Base-by-base conservation (phyloP, 352 stramenopile genomes). In the Phytophthora meadii region DNA sequence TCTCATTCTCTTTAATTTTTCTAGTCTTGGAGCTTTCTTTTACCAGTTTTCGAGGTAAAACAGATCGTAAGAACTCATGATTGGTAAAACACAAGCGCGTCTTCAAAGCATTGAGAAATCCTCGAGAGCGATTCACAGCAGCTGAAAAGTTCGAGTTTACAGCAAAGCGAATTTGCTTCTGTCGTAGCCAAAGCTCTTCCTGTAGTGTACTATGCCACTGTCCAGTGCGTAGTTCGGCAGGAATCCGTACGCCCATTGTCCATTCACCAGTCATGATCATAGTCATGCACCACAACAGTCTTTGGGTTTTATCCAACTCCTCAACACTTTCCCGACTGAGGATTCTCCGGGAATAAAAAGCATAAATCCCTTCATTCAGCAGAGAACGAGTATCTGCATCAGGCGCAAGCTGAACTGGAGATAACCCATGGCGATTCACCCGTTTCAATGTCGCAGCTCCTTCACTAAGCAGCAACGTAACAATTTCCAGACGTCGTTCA, bases 51-150 rank as follows among this genome's bases (percentile, higher is more conserved):
- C 22, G 15, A 52, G 28, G 1, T 28, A 34, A n/a, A 11, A 11
- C 12, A 17, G 7, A 15, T n/a, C 54, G 9, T 7, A 75, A 8
- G 14, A 75, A 39, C 4, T 61, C 48, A 10, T 69, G 15, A 22
- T 47, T 30, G 1, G 67, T 61, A 6, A 50, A 7, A 56, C 57
- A 65, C 22, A 82, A 6, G 0, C 68, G 67, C 15, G 81, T 70
- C 12, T 83, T 86, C 52, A 90, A 82, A 10, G 81, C 84, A n/a
- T 89, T 83, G 0, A 92, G 56, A 53, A 84, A 87, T 1, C 78
- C 81, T 15, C 78, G 68, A 41, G 79, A 89, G 5, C 80, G 67
- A 24, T 68, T 53, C 4, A 90, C 72, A 1, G 59, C 51, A 15
- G 79, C 57, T 14, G 73, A 68, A 44, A 90, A 90, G 0, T 15